Percentiles rank a stretch among this genome's conserved stretches.
Conservation (phyloP, 2,329 filamentous ascomycete genomes). For the Apiospora hydei region DNA sequence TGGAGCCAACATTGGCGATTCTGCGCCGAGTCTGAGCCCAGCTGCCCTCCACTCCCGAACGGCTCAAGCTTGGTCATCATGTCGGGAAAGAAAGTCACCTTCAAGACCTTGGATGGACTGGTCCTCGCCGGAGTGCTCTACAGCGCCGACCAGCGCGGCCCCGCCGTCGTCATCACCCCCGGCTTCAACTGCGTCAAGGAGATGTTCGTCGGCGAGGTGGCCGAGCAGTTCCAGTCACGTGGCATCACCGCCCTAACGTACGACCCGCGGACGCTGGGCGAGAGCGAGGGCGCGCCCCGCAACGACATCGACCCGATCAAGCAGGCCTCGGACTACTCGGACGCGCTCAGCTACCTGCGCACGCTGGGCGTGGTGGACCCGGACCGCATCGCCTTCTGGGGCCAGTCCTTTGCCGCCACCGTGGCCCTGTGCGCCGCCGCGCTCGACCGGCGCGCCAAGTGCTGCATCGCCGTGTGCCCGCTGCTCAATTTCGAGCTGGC, state of each 20-base stretch:
- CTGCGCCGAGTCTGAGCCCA: too few relatives aligned
- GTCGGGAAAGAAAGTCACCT: conserved; percentile 28
- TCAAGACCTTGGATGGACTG: conserved; percentile 36
- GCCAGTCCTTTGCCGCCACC: conserved; percentile 33
- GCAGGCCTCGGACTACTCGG: conserved; percentile 31
- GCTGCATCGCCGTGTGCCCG: conserved; percentile 34
- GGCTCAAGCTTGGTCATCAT: too few relatives aligned
- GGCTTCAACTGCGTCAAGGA: conserved; percentile 41
- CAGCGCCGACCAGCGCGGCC: conserved; percentile 23
- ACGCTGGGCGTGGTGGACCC: conserved; percentile 31
- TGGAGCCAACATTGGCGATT: too few relatives aligned
- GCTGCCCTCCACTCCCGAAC: too few relatives aligned
- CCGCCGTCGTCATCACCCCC: conserved; percentile 36
- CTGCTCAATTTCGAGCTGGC: conserved; percentile 24
- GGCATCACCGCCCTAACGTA: conserved; percentile 37
- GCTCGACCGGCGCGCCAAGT: conserved; percentile 31
- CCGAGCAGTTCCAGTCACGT: conserved; percentile 31
- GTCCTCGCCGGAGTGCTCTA: conserved; percentile 33
- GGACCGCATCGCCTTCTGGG: conserved; percentile 33
- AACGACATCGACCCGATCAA: conserved; percentile 35
- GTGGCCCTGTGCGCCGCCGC: conserved; percentile 31
- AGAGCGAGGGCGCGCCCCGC: conserved; percentile 33
- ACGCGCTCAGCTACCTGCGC: conserved; percentile 30
- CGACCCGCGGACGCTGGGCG: conserved; percentile 35
- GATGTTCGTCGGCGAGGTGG: conserved; percentile 34